These are phyloP conservation scores for Peltaster fructicola DNA, from an alignment of 2,329 filamentous ascomycete species.

Conservation along the genomic window DNA sequence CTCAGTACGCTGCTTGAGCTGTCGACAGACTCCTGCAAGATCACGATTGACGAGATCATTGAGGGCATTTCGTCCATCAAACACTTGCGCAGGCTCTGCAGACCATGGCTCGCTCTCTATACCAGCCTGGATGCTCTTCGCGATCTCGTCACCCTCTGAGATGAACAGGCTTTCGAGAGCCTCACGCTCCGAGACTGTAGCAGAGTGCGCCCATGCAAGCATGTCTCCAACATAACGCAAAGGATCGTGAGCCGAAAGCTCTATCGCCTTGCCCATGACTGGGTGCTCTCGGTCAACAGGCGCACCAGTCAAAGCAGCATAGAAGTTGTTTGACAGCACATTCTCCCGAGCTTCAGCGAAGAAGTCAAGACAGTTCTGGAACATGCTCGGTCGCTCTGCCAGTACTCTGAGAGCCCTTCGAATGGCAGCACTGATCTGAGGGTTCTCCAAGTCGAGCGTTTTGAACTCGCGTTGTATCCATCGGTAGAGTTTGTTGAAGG, in stretches of 20 bases:
- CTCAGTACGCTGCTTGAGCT: conserved; percentile 79
- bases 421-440: conserved; percentile 74
- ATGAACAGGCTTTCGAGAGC: conserved; percentile 84
- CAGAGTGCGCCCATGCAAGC: conserved; percentile 92
- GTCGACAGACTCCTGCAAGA: conserved; percentile 59
- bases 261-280: conserved; percentile 60
- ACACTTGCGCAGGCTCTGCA: conserved; percentile 40
- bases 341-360: conserved; percentile 83
- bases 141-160: conserved; percentile 74
- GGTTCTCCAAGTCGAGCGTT: conserved; percentile 79
- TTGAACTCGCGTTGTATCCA: conserved; percentile 94
- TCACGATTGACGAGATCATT: conserved; percentile 77
- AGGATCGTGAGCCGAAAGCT: conserved; percentile 80
- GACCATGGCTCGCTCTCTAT: conserved; percentile 69
- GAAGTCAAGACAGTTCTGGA: conserved; percentile 83
- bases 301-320: conserved; percentile 65
- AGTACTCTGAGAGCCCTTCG: conserved; percentile 69
- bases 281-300: conserved; percentile 37
- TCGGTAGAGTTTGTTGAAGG: conserved; percentile 87
- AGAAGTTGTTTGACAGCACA: conserved; percentile 75
- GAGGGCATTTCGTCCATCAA: conserved; percentile 67
- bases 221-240: conserved; percentile 90
- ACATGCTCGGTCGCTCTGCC: conserved; percentile 74
- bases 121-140: conserved; percentile 61
- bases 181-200: conserved; percentile 83